Conservation (phyloP, 176 grass and related monocot genomes). For the Urochloa ruziziensis region DNA sequence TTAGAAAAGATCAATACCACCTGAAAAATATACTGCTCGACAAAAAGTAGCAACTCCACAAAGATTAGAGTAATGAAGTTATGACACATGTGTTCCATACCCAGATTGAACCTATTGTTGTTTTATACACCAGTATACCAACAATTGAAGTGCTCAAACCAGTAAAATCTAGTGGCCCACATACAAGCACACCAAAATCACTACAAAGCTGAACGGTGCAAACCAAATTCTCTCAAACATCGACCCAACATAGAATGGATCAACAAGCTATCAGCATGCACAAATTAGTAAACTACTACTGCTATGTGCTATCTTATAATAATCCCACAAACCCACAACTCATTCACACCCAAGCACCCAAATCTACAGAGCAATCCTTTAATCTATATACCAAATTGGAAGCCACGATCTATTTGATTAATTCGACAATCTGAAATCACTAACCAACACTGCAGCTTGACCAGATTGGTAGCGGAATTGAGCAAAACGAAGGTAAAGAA, state of each 20-base stretch:
- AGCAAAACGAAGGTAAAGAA: slow-evolving; percentile 5
- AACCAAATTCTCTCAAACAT: background rate
- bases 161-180: too few relatives aligned
- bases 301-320: background rate
- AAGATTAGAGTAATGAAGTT: background rate
- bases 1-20: background rate
- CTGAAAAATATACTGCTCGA: background rate
- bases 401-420: background rate
- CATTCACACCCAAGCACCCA: background rate
- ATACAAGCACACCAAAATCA: background rate
- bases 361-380: background rate
- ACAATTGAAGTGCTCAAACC: background rate
- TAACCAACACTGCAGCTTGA: background rate
- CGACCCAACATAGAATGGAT: background rate
- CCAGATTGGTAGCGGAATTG: background rate
- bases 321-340: background rate
- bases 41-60: background rate
- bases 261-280: background rate
- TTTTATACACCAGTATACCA: background rate
- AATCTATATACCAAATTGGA: background rate
- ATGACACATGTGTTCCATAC: background rate
- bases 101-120: background rate
- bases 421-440: background rate
- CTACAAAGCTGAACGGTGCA: background rate
- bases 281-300: background rate